Conservation (phyloP, 1,284 basidiomycete species). For the Fomitopsis betulina region DNA sequence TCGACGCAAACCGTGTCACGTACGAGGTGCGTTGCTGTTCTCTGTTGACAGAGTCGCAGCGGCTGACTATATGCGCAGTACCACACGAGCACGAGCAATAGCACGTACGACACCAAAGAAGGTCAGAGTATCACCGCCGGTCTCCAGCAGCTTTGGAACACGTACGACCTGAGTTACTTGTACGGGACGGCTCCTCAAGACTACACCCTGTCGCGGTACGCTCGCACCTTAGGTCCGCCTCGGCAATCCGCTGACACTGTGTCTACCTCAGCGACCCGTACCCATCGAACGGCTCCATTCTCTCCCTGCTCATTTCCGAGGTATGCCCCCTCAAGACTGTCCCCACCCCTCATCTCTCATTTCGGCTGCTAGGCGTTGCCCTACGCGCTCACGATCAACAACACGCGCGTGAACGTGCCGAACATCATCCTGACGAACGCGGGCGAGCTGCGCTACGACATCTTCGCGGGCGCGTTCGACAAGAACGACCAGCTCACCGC, state of each 20-base stretch:
- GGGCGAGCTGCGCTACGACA: slow-evolving; percentile 72
- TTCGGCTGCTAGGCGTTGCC: slow-evolving; percentile 41
- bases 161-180: slow-evolving; percentile 48
- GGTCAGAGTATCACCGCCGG: slow-evolving; percentile 54
- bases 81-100: slow-evolving; percentile 42
- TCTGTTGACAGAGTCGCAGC: neutral
- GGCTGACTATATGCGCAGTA: slow-evolving; percentile 35
- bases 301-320: slow-evolving; percentile 58
- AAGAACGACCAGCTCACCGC: slow-evolving; percentile 77
- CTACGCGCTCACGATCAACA: slow-evolving; percentile 54
- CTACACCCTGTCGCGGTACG: slow-evolving; percentile 58
- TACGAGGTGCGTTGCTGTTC: slow-evolving; percentile 45
- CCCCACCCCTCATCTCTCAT: neutral
- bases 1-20: slow-evolving; percentile 71
- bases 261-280: slow-evolving; percentile 44
- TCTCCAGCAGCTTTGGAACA: slow-evolving; percentile 43
- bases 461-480: slow-evolving; percentile 67
- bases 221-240: slow-evolving; percentile 3
- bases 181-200: slow-evolving; percentile 75
- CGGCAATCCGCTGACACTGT: neutral
- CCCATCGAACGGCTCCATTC: slow-evolving; percentile 59
- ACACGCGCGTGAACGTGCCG: slow-evolving; percentile 53
- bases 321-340: slow-evolving; percentile 25
- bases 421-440: slow-evolving; percentile 71
- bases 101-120: slow-evolving; percentile 50